Percentiles rank a stretch among this genome's conserved stretches.
Conservation (phyloP, 345 rosid species). For the Limnanthes douglasii region DNA sequence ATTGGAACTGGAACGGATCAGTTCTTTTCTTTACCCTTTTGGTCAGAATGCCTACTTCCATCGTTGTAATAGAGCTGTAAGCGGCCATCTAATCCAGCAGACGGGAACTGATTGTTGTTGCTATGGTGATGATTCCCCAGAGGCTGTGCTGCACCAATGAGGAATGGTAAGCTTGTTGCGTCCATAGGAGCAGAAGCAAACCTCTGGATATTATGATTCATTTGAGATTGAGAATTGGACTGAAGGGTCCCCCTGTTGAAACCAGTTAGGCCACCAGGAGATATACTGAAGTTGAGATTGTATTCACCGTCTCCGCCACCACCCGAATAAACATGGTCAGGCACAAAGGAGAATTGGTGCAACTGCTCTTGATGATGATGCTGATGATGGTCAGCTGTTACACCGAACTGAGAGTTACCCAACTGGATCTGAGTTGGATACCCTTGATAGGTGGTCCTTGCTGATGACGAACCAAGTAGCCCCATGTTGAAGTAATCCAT, state of each 20-base stretch:
- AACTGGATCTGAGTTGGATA: constrained; percentile 28
- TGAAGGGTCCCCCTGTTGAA: constrained; percentile 99
- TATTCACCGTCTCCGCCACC: constrained; percentile 37
- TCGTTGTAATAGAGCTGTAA: constrained; percentile 70
- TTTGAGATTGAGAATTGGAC: constrained; percentile 76
- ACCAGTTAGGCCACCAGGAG: constrained; percentile 72
- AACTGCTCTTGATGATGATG: constrained; percentile 34
- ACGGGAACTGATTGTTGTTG: constrained; percentile 53
- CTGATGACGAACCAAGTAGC: constrained; percentile 26
- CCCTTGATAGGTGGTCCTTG: constrained; percentile 19
- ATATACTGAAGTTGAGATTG: constrained; percentile 71
- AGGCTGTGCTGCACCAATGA: constrained; percentile 41
- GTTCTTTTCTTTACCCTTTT: constrained; percentile 79
- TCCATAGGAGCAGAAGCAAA: constrained; percentile 32
- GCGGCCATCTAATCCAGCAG: constrained; percentile 40
- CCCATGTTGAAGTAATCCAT: constrained; percentile 57
- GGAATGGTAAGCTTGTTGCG: constrained; percentile 57
- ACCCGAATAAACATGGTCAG: constrained; percentile 70
- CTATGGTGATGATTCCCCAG: constrained; percentile 44
- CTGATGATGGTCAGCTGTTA: constrained; percentile 14
- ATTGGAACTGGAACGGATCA: constrained; percentile 16
- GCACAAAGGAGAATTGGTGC: constrained; percentile 57
- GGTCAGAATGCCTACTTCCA: constrained; percentile 54
- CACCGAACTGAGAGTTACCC: constrained; percentile 8
- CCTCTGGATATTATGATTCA: constrained; percentile 71